Evolutionary conservation across 169 alveolate genomes (phyloP).

Genomic region (Cryptosporidium ubiquitum): DNA sequence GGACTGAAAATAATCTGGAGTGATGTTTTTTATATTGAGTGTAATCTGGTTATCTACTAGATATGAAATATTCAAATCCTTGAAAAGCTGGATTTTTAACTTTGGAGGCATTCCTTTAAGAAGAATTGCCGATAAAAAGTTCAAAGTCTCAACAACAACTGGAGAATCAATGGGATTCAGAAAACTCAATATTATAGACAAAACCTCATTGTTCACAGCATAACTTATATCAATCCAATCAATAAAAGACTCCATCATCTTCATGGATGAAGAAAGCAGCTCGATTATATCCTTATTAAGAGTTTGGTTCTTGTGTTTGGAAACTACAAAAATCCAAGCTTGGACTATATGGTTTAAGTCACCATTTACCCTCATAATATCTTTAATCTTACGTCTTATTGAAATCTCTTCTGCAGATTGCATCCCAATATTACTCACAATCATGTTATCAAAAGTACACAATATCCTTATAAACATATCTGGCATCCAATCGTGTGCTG

Average conservation of each 20-base stretch:
- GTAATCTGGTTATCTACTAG: slow-evolving; percentile 23
- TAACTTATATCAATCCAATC: slow-evolving; percentile 67
- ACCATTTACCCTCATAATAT: slow-evolving; percentile 56
- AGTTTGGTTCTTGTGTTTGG: slow-evolving; percentile 18
- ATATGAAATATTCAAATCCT: slow-evolving; percentile 40
- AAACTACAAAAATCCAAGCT: slow-evolving; percentile 49
- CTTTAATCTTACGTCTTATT: slow-evolving; percentile 58
- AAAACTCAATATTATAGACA: slow-evolving; percentile 4
- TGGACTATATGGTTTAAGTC: slow-evolving; percentile 44
- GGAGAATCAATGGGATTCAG: slow-evolving; percentile 50
- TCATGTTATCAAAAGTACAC: slow-evolving; percentile 50
- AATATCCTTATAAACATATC: slow-evolving; percentile 62
- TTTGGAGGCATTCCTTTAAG: slow-evolving; percentile 58
- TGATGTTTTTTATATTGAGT: slow-evolving; percentile 13
- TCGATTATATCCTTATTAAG: background rate
- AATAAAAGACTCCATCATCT: slow-evolving; percentile 45
- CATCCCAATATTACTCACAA: slow-evolving; percentile 14
- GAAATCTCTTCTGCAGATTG: slow-evolving; percentile 37
- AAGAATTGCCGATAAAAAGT: slow-evolving; percentile 48
- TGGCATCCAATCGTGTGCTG: slow-evolving; percentile 28
- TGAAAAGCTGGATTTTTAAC: slow-evolving; percentile 23
- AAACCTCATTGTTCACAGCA: slow-evolving; percentile 53
- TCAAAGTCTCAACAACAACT: slow-evolving; percentile 41
- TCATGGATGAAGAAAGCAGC: slow-evolving; percentile 36
- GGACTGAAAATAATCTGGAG: slow-evolving; percentile 13